phyloP scores from a whole-genome alignment of 208 protist genomes.

The Trypanosoma scelopori region DNA sequence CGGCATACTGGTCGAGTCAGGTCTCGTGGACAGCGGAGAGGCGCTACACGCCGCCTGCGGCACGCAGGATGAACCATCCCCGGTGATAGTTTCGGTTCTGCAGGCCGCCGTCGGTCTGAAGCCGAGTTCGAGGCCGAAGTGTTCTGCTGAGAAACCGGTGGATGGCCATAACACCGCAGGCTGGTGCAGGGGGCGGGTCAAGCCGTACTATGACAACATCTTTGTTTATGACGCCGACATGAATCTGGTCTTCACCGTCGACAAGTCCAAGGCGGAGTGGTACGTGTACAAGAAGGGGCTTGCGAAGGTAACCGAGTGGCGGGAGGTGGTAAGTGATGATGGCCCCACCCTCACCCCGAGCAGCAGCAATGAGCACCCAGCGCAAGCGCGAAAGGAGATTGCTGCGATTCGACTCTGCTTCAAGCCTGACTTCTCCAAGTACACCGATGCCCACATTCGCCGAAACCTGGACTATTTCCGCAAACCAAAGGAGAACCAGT shows the following conservation, averaged over 20 bases:
- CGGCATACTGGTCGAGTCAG: constrained; percentile 34
- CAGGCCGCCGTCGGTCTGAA: not conserved
- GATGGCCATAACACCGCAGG: not conserved
- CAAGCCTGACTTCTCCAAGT: constrained; percentile 50
- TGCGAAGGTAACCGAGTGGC: constrained; percentile 50
- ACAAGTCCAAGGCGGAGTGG: constrained; percentile 57
- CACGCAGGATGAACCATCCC: not conserved
- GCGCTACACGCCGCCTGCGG: not conserved
- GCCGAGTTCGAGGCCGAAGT: not conserved
- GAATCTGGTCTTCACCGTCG: constrained; percentile 53
- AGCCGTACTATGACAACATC: constrained; percentile 73
- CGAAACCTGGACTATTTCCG: constrained; percentile 66
- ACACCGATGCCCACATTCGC: constrained; percentile 59
- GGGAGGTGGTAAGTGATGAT: not conserved
- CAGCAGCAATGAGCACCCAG: not conserved
- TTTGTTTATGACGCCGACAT: constrained; percentile 44
- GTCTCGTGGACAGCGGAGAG: not conserved
- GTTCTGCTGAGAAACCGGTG: not conserved
- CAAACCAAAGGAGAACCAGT: constrained; percentile 60
- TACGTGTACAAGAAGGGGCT: constrained; percentile 65
- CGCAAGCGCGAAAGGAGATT: constrained; percentile 22
- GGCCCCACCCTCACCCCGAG: not conserved
- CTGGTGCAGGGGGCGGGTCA: constrained; percentile 40
- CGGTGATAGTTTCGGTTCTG: not conserved
- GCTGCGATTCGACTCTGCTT: constrained; percentile 55